Conservation (phyloP, 2,329 filamentous ascomycete species). For the Beauveria scarabaeidicola region DNA sequence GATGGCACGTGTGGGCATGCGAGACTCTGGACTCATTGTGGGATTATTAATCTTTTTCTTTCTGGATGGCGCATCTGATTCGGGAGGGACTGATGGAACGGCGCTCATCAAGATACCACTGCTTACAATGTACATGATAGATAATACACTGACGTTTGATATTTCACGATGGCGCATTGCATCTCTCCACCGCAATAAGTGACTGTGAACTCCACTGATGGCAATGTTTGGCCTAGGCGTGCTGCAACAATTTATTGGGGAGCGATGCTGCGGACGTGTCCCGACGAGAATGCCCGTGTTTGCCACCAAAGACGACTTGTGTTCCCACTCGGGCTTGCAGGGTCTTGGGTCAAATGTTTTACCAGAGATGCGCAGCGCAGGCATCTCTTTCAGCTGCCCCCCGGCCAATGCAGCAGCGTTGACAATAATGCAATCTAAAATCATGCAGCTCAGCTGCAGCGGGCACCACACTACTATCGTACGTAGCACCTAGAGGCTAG, state of each 20-base stretch:
- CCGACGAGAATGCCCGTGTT: neutral
- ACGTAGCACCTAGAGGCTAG: neutral
- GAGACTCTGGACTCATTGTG: neutral
- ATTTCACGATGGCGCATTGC: neutral
- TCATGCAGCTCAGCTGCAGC: slow-evolving; percentile 2
- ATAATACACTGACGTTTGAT: neutral
- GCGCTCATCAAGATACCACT: neutral
- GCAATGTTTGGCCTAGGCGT: neutral
- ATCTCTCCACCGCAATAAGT: neutral
- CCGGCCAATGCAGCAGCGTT: slow-evolving; percentile 2
- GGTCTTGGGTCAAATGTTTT: neutral
- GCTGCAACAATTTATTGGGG: too few species aligned
- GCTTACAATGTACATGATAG: neutral
- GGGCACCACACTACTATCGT: neutral
- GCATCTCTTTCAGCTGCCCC: neutral
- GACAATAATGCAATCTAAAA: neutral
- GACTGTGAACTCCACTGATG: neutral
- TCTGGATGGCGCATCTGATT: neutral
- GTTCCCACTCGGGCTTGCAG: neutral
- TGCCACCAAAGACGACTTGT: neutral
- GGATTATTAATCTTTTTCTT: neutral
- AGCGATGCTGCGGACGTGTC: too few species aligned
- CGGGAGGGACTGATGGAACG: neutral
- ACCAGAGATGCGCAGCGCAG: neutral
- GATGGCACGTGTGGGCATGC: neutral